Evolutionary conservation across 2,329 filamentous ascomycete species (phyloP).

Genomic region (Zalaria obscura): DNA sequence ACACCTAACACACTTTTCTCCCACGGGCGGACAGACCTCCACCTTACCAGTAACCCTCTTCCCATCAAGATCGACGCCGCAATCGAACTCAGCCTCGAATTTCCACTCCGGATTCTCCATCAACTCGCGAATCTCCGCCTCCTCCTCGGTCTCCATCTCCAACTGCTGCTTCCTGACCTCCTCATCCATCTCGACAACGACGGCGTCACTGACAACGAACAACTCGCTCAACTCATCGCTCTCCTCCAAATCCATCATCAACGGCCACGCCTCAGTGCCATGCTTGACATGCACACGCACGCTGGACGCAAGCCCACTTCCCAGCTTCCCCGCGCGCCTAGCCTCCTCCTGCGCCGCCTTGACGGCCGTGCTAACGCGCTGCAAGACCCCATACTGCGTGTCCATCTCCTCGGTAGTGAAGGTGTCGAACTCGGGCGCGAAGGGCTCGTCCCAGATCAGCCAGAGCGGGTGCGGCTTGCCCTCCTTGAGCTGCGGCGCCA

Average conservation of each 20-base stretch:
- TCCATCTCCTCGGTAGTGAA: constrained; percentile 2
- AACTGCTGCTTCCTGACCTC: constrained; percentile 2
- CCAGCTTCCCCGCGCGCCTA: constrained; percentile 55
- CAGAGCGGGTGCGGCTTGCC: constrained; percentile 17
- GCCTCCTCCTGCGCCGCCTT: constrained; percentile 65
- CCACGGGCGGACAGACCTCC: constrained; percentile 28
- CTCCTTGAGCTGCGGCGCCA: constrained; percentile 48
- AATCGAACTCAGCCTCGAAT: constrained; percentile 26
- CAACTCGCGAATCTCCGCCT: constrained; percentile 5
- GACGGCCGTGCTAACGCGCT: constrained; percentile 46
- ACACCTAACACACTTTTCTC: constrained; percentile 69
- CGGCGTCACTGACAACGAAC: constrained; percentile 27
- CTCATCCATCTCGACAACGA: constrained; percentile 8
- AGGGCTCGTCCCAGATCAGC: constrained; percentile 12
- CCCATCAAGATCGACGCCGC: constrained; percentile 10
- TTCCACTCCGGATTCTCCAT: constrained; percentile 21
- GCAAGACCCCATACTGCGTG: constrained; percentile 33
- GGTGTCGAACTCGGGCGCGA: constrained; percentile 6
- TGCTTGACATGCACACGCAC: constrained; percentile 37
- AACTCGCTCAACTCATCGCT: constrained; percentile 22
- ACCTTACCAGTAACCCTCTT: constrained; percentile 11
- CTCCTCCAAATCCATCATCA: constrained; percentile 7
- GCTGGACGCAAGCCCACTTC: constrained; percentile 66
- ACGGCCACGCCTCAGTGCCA: constrained; percentile 2
- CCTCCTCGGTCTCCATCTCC: constrained; percentile 6